phyloP scores from a whole-genome alignment of 2,329 filamentous ascomycete species.

The Thelonectria blattea region DNA sequence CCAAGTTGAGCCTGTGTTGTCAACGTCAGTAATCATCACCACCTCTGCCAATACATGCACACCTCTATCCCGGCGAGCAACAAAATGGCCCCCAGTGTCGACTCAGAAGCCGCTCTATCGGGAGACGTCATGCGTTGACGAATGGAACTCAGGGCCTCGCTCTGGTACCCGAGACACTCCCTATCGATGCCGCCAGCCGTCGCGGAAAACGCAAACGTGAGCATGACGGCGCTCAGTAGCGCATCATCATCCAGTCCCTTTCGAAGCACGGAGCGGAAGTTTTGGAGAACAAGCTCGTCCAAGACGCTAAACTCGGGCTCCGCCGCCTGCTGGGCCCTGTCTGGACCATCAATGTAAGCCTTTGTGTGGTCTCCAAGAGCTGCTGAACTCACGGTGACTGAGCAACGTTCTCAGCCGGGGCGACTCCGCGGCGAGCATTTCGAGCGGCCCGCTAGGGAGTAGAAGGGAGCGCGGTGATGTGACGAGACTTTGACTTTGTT shows the following conservation, averaged over 20 bases:
- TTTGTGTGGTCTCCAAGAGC: no score
- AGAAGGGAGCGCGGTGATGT: background rate
- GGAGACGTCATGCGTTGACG: constrained; percentile 42
- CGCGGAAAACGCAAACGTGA: constrained; percentile 45
- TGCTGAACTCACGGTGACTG: background rate
- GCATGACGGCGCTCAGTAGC: constrained; percentile 48
- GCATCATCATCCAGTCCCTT: constrained; percentile 43
- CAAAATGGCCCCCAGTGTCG: constrained; percentile 50
- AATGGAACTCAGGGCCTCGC: constrained; percentile 41
- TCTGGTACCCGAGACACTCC: constrained; percentile 47
- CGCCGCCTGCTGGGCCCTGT: constrained; percentile 32
- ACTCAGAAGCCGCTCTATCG: constrained; percentile 39
- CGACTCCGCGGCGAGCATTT: constrained; percentile 20
- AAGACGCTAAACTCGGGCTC: constrained; percentile 47
- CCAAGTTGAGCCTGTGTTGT: constrained; percentile 46
- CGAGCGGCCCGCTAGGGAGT: constrained; percentile 20
- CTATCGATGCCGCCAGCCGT: constrained; percentile 34
- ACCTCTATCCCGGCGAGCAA: constrained; percentile 51
- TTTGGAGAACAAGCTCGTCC: constrained; percentile 46
- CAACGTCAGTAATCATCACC: constrained; percentile 12
- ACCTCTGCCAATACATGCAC: constrained; percentile 8
- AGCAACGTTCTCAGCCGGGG: constrained; percentile 21
- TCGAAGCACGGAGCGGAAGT: constrained; percentile 45
- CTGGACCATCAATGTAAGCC: constrained; percentile 3
- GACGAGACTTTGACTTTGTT: accelerated